These are phyloP conservation scores for Pythium guiyangense DNA, from an alignment of 352 stramenopile species.

Conservation along the genomic window DNA sequence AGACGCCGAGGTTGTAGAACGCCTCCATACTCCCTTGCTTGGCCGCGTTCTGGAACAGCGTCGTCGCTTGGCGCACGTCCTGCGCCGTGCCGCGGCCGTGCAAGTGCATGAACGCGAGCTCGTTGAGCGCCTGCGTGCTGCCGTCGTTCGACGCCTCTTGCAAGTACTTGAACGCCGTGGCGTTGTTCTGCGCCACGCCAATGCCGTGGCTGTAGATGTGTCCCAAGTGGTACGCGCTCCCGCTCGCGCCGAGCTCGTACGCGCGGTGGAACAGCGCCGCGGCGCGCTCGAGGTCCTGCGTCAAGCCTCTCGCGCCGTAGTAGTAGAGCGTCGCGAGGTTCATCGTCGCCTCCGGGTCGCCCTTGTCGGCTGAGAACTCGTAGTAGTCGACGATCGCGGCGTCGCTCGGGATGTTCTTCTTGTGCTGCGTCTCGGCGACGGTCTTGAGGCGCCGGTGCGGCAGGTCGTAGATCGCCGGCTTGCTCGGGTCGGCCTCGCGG, in stretches of 20 bases:
- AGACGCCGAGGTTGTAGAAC: constrained; percentile 85
- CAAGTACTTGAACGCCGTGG: constrained; percentile 63
- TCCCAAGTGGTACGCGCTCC: constrained; percentile 65
- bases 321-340: constrained; percentile 86
- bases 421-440: constrained; percentile 66
- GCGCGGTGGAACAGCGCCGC: constrained; percentile 66
- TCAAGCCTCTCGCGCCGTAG: constrained; percentile 67
- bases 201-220: constrained; percentile 84
- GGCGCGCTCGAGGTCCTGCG: constrained; percentile 66
- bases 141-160: constrained; percentile 75
- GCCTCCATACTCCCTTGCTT: constrained; percentile 86
- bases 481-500: constrained; percentile 47
- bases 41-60: constrained; percentile 66
- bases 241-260: constrained; percentile 66
- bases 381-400: constrained; percentile 88
- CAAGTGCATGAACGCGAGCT: constrained; percentile 63
- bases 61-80: constrained; percentile 21
- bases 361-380: constrained; percentile 85
- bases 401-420: constrained; percentile 74
- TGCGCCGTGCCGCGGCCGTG: no score
- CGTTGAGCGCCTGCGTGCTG: constrained; percentile 74
- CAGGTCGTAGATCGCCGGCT: constrained; percentile 67
- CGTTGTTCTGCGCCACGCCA: constrained; percentile 61
- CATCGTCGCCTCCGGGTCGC: constrained; percentile 75
- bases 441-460: constrained; percentile 72